Evolutionary conservation across 495 filamentous ascomycete genomes (phyloP), one percentile per base, ranked within the genome.

Genomic region (Penicillium crystallinum): DNA sequence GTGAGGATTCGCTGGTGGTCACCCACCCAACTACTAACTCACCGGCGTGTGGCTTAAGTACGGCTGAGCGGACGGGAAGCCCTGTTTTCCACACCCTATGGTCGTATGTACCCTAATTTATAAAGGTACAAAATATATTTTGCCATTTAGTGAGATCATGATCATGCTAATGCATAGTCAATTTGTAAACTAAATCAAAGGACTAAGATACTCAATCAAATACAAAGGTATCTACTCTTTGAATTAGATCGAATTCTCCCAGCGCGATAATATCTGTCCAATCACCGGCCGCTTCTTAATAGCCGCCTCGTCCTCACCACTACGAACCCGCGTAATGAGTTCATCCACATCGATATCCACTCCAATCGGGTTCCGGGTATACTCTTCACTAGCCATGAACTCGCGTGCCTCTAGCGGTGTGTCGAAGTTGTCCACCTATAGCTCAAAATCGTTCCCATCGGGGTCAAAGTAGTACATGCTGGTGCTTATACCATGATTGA

Each of bases 401-500:
- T 40, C 35, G 12, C 30, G 38, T 8, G 51, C 51, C 15, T 34
- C 43, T 21, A 47, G 19, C 4, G 31, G 11, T 1, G 51, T 65
- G 18, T 69, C 65, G 39, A 75, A 73, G 33, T 65, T 69, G 46
- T 77, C 73, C 2, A 75, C 70, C 56, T 79, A 74, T 6, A 65
- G 70, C 57, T 79, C 76, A 38, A 78, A 52, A 37, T 44, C 25
- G 53, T 78, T 78, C 6, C 73, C 73, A 48, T 78, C 75, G 14
- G 74, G 74, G 45, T 78, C 75, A 15, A 54, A 53, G 49, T 77
- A 76, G 50, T 76, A 78, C 3, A 78, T 63, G 35, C 63, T 70
- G 2, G 61, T 74, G 3, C 68, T 76, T 1, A 61, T 57, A 3
- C 74, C 75, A 44, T 78, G 75, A 48, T 77, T 75, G 18, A 75